phyloP scores from a whole-genome alignment of 78 protist species.

The Dictyostelium discoideum region dicty_2.7 NC_007089.4:5009501-5010000 shows the following conservation, averaged over 20 bases:
- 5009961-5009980: conserved; percentile 1
- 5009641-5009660: background rate
- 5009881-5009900: conserved; percentile 9
- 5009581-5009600: background rate
- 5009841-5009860: conserved; percentile 1
- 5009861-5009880: background rate
- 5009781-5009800: background rate
- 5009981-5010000: conserved; percentile 65
- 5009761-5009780: background rate
- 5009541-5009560: background rate
- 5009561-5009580: background rate
- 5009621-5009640: background rate
- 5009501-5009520: no score
- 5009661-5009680: background rate
- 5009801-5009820: background rate
- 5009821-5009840: background rate
- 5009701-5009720: conserved; percentile 51
- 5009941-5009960: conserved; percentile 50
- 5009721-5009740: conserved; percentile 48
- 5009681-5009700: background rate
- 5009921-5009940: conserved; percentile 12
- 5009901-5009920: background rate
- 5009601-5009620: background rate
- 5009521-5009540: background rate
- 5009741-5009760: conserved; percentile 26